Evolutionary conservation across 2,329 filamentous ascomycete genomes (phyloP), one percentile per base, ranked within the genome.

Genomic region (Venturiaceae sp.): DNA sequence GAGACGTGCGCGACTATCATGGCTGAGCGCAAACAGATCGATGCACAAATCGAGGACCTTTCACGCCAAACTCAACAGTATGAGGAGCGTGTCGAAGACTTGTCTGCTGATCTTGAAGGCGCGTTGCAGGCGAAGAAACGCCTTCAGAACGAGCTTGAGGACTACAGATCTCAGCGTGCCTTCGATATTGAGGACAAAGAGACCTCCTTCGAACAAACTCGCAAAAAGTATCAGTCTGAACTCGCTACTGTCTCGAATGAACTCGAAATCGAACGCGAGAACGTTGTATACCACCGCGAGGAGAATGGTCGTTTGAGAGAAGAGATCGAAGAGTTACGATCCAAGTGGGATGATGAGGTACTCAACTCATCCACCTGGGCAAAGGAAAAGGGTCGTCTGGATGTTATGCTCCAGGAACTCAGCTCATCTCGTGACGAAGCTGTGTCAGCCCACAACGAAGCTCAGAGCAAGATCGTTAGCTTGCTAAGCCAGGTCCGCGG

Each of bases 141-240:
- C 60, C 84, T 97, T 26, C 92, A 99, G 71, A 92, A 97, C 68
- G 92, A 99, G 75, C 86, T 99, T 2, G 92, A 97, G 72, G 92
- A 99, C 72, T 99, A 97, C 77, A 85, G 94, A 61, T 95, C 86
- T 69, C 92, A 96, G 72, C 85, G 92, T 52, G 92, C 92, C 60
- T 95, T 95, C 72, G 94, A 97, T 66, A 89, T 97, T 58, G 94
- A 97, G 72, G 92, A 99, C 73, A 96, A 94, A 72, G 92, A 97
- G 72, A 87, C 87, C 9, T 94, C 89, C 64, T 88, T 96, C 83
- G 94, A 99, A 74, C 92, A 97, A 73, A 96, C 92, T 46, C 84
- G 92, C 67, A 94, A 92, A 79, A 99, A 97, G 78, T 99, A 97
- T 70, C 94, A 97, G 70, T 83, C 86, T 44, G 92, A 99, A 71